Evolutionary conservation across 1,284 basidiomycete species (phyloP).

Genomic region (Ustilago nuda): DNA sequence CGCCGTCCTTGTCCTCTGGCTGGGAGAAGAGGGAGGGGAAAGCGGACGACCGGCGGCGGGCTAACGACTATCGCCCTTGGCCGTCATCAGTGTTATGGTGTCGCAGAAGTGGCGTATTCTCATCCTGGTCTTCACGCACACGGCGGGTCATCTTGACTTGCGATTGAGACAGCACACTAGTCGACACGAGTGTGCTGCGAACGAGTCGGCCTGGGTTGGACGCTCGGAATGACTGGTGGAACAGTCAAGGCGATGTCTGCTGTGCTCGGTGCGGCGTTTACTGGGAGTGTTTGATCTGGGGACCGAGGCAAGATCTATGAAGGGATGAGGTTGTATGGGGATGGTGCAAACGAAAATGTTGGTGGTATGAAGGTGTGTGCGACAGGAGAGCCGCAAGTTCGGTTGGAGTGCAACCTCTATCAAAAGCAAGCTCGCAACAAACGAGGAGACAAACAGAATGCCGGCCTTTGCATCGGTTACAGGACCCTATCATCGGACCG

Average conservation of each 20-base stretch:
- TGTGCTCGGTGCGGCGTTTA: neutral
- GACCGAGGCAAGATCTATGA: too few species aligned
- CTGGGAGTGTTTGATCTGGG: too few species aligned
- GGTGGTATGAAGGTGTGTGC: neutral
- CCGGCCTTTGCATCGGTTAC: neutral
- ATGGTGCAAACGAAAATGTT: neutral
- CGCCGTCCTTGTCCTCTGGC: conserved; percentile 35
- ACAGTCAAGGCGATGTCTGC: neutral
- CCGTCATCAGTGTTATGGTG: conserved; percentile 8
- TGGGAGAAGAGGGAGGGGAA: conserved; percentile 45
- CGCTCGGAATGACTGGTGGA: too few species aligned
- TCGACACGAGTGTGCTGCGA: neutral
- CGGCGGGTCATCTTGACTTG: conserved; percentile 27
- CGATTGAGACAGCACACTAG: neutral
- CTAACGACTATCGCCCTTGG: conserved; percentile 28
- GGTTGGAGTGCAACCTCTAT: neutral
- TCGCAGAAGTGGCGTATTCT: conserved; percentile 32
- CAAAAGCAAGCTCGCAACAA: neutral
- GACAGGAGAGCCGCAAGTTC: neutral
- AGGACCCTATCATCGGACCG: neutral
- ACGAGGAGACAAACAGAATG: neutral
- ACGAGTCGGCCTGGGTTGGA: neutral
- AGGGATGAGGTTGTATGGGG: too few species aligned
- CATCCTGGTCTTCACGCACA: conserved; percentile 10
- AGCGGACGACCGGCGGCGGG: conserved; percentile 39